Conservation (phyloP, 495 filamentous ascomycete genomes). For the Haplographium delicatum region DNA sequence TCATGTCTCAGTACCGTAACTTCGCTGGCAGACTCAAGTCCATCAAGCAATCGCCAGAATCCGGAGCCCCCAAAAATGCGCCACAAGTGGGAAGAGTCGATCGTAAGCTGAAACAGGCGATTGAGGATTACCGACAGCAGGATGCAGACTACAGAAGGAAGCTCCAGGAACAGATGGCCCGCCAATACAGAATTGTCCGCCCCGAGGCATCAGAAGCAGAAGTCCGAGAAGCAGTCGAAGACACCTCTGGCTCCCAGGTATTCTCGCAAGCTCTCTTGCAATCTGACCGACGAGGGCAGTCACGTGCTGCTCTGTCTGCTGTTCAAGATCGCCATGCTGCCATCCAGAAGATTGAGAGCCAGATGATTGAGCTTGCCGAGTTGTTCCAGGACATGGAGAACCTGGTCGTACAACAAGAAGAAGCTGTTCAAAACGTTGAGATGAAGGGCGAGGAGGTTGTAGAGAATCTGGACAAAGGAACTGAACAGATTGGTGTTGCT, state of each 20-base stretch:
- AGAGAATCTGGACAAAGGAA: slow-evolving; percentile 73
- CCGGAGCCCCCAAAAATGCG: slow-evolving; percentile 59
- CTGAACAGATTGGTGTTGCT: slow-evolving; percentile 70
- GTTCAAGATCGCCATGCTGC: slow-evolving; percentile 81
- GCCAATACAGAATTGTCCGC: slow-evolving; percentile 84
- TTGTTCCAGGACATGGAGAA: slow-evolving; percentile 82
- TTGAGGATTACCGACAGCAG: slow-evolving; percentile 71
- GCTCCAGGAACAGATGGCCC: slow-evolving; percentile 73
- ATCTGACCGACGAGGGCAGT: slow-evolving; percentile 71
- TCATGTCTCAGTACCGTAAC: slow-evolving; percentile 73
- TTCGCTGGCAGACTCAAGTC: slow-evolving; percentile 68
- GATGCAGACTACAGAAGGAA: slow-evolving; percentile 73
- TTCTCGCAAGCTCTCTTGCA: slow-evolving; percentile 76
- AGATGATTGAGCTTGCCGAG: slow-evolving; percentile 77
- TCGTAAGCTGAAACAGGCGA: slow-evolving; percentile 68
- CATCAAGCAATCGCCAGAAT: slow-evolving; percentile 75
- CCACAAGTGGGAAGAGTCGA: slow-evolving; percentile 77
- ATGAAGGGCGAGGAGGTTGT: slow-evolving; percentile 73
- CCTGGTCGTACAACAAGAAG: slow-evolving; percentile 78
- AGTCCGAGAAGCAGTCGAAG: slow-evolving; percentile 68
- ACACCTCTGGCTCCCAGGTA: slow-evolving; percentile 61
- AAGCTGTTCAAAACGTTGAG: slow-evolving; percentile 69
- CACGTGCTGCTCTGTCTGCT: slow-evolving; percentile 66
- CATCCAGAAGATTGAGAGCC: slow-evolving; percentile 84
- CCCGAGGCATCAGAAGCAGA: slow-evolving; percentile 81